Evolutionary conservation across 208 protist species (phyloP).

Genomic region (Crithidia sp.): DNA sequence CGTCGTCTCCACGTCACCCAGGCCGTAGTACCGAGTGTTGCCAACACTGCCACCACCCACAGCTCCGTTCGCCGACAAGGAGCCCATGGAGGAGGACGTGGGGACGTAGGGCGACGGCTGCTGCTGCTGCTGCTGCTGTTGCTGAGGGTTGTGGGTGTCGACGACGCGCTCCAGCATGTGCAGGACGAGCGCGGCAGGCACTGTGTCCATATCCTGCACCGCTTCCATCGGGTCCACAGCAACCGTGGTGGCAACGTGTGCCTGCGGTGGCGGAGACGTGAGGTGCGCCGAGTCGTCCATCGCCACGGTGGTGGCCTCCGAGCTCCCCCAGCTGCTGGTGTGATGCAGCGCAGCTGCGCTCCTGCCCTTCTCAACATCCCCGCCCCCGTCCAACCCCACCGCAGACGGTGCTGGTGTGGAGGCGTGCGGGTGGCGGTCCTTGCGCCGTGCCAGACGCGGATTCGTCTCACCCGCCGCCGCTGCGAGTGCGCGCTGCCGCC

Average conservation of each 20-base stretch:
- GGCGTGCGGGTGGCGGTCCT: conserved; percentile 5
- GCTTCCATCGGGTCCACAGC: conserved; percentile 15
- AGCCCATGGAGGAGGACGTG: background rate
- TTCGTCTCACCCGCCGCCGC: background rate
- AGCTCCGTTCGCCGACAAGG: background rate
- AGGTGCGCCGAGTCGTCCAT: background rate
- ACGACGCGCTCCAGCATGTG: conserved; percentile 36
- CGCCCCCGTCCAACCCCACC: background rate
- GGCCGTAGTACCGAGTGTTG: background rate
- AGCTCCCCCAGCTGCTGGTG: conserved; percentile 23
- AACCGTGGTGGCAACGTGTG: background rate
- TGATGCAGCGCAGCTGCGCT: background rate
- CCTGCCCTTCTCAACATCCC: background rate
- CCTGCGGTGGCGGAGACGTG: background rate
- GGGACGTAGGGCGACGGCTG: conserved; percentile 1
- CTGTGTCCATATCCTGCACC: conserved; percentile 26
- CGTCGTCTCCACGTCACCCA: conserved; percentile 7
- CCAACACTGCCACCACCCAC: background rate
- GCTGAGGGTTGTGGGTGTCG: conserved; percentile 7
- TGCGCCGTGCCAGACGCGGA: background rate
- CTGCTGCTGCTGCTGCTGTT: conserved; percentile 7
- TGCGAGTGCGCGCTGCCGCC: background rate
- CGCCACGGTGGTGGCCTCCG: background rate
- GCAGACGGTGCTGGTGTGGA: background rate
- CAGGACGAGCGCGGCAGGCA: conserved; percentile 29